Conservation (phyloP, 2,329 filamentous ascomycete species). For the Stachybotrys echinatus region DNA sequence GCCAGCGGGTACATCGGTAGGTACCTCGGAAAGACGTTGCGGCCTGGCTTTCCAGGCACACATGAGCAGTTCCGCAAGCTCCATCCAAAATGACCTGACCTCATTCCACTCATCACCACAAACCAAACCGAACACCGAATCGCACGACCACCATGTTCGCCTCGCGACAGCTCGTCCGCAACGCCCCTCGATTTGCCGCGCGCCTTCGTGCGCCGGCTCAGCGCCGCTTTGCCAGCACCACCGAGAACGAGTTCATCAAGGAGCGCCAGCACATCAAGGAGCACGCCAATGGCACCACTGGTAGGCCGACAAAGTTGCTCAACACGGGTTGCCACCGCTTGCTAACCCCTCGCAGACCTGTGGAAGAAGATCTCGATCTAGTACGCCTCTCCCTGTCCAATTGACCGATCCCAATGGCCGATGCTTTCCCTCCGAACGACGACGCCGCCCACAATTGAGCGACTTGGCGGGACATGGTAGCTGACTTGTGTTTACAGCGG, state of each 20-base stretch:
- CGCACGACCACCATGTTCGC: slow-evolving; percentile 51
- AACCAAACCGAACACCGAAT: slow-evolving; percentile 17
- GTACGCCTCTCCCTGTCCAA: slow-evolving; percentile 52
- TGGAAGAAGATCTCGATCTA: slow-evolving; percentile 96
- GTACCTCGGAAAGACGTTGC: not conserved
- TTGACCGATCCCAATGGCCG: not conserved
- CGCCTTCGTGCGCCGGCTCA: slow-evolving; percentile 57
- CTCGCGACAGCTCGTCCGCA: slow-evolving; percentile 56
- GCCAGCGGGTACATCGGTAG: no score
- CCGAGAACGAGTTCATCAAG: slow-evolving; percentile 89
- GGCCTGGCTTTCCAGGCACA: slow-evolving; percentile 26
- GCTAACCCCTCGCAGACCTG: slow-evolving; percentile 58
- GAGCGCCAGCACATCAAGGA: slow-evolving; percentile 88
- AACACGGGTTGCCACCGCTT: slow-evolving; percentile 13
- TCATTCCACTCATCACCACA: slow-evolving; percentile 19
- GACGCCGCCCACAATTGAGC: not conserved
- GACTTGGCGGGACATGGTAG: slow-evolving; percentile 4
- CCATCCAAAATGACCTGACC: slow-evolving; percentile 26
- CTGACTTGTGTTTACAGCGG: slow-evolving; percentile 47
- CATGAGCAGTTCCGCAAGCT: slow-evolving; percentile 24
- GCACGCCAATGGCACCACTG: slow-evolving; percentile 78
- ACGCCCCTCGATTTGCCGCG: slow-evolving; percentile 56
- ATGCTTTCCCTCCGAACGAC: not conserved
- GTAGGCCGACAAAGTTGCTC: slow-evolving; percentile 46
- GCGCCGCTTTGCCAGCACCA: slow-evolving; percentile 68